phyloP scores from a whole-genome alignment of 371 early-diverging fungal species.

The Syncephalastrum contaminatum region DNA sequence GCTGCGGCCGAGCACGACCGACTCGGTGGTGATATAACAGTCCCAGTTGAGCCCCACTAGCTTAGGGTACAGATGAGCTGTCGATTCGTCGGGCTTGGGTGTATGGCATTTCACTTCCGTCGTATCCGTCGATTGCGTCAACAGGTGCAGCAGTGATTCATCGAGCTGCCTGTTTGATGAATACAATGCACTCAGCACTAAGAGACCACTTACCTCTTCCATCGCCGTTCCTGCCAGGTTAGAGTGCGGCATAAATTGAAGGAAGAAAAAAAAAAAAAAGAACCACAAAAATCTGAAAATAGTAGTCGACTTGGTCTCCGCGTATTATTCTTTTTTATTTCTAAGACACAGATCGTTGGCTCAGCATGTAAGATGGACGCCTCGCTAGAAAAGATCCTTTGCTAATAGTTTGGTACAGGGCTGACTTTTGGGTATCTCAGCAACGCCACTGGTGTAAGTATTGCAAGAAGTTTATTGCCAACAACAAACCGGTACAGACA shows the following conservation, averaged over 20 bases:
- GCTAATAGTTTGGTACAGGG: conserved; percentile 36
- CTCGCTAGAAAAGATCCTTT: too few relatives aligned
- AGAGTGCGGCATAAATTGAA: too few relatives aligned
- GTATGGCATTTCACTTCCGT: conserved; percentile 25
- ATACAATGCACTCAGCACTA: too few relatives aligned
- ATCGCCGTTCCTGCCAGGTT: too few relatives aligned
- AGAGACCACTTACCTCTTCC: too few relatives aligned
- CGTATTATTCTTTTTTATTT: too few relatives aligned
- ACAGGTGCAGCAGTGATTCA: conserved; percentile 24
- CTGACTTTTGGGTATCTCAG: conserved; percentile 78
- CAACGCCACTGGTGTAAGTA: conserved; percentile 73
- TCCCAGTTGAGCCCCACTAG: conserved; percentile 44
- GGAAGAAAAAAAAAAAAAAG: too few relatives aligned
- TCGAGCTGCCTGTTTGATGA: conserved; percentile 20
- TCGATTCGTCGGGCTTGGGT: conserved; percentile 22
- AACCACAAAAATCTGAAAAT: too few relatives aligned
- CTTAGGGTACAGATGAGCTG: conserved; percentile 36
- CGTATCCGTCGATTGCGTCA: conserved; percentile 29
- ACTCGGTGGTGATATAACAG: conserved; percentile 33
- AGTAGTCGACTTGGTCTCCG: too few relatives aligned
- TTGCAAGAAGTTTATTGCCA: conserved; percentile 72
- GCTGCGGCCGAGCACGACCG: conserved; percentile 36
- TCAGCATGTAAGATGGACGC: too few relatives aligned
- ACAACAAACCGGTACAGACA: conserved; percentile 66
- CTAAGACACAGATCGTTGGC: too few relatives aligned